Evolutionary conservation across 805 yeast species (phyloP).

Genomic region (Sporopachydermia quercuum): DNA sequence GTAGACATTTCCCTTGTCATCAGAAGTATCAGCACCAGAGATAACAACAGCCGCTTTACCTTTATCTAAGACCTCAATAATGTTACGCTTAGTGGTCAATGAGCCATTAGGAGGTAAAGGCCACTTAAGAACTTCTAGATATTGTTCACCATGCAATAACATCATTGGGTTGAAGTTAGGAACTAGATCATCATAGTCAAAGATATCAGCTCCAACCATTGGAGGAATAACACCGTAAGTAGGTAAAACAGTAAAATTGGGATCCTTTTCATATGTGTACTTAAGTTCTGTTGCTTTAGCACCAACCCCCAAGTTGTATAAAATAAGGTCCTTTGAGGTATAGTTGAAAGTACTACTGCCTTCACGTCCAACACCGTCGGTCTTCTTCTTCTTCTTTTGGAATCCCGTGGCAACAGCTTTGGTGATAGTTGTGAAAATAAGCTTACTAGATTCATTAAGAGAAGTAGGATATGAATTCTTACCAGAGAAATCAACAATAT

Average conservation of each 20-base stretch:
- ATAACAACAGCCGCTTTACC: conserved; percentile 70
- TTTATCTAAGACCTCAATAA: conserved; percentile 70
- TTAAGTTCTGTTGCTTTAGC: conserved; percentile 64
- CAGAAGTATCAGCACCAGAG: conserved; percentile 57
- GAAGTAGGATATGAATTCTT: conserved; percentile 40
- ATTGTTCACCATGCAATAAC: conserved; percentile 91
- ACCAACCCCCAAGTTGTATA: conserved; percentile 85
- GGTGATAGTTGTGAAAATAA: conserved; percentile 50
- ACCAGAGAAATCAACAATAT: conserved; percentile 50
- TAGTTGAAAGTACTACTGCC: conserved; percentile 36
- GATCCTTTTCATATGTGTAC: conserved; percentile 63
- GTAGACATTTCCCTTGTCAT: conserved; percentile 54
- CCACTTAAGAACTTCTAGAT: conserved; percentile 56
- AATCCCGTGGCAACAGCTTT: conserved; percentile 20
- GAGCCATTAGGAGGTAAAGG: conserved; percentile 66
- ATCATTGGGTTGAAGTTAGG: conserved; percentile 80
- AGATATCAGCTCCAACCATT: conserved; percentile 44
- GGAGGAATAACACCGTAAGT: conserved; percentile 83
- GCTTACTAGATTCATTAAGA: conserved; percentile 68
- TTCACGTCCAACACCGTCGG: conserved; percentile 14
- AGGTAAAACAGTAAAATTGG: conserved; percentile 74
- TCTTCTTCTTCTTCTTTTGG: conserved; percentile 26
- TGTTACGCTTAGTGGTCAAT: conserved; percentile 44
- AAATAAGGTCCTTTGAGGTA: conserved; percentile 54
- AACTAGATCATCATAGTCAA: conserved; percentile 45